Evolutionary conservation across 768 basidiomycete genomes (phyloP).

Genomic region (Russula abietina): DNA sequence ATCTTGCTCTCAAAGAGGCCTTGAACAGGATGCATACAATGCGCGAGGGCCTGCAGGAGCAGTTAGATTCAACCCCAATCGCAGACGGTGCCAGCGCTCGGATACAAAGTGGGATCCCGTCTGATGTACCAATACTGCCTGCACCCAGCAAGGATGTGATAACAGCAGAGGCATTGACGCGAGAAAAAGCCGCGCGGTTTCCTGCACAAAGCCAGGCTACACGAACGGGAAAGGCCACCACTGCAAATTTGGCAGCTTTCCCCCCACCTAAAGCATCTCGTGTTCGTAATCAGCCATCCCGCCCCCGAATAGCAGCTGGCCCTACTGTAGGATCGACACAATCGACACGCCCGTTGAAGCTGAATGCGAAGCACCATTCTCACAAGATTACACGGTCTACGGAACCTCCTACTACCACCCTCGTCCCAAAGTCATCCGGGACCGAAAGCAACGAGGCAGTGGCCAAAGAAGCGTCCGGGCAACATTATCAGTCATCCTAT

Average conservation of each 20-base stretch:
- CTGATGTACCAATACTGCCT: slow-evolving; percentile 10
- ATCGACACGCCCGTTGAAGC: slow-evolving; percentile 7
- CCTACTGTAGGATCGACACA: not conserved
- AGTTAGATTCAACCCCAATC: slow-evolving; percentile 1
- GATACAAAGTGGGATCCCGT: slow-evolving; percentile 5
- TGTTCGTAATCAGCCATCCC: slow-evolving; percentile 6
- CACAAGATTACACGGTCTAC: not conserved
- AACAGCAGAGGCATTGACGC: slow-evolving; percentile 7
- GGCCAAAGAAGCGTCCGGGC: slow-evolving; percentile 1
- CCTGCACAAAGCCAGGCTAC: slow-evolving; percentile 9
- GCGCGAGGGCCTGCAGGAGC: slow-evolving; percentile 23
- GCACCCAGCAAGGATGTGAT: slow-evolving; percentile 21
- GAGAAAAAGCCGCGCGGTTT: slow-evolving; percentile 14
- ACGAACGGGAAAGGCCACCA: slow-evolving; percentile 3
- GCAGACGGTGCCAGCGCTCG: slow-evolving; percentile 15
- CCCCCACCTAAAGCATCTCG: slow-evolving; percentile 17
- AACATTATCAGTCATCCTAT: slow-evolving; percentile 4
- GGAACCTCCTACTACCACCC: not conserved
- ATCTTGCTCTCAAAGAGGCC: slow-evolving; percentile 12
- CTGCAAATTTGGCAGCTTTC: slow-evolving; percentile 7
- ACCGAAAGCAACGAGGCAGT: slow-evolving; percentile 14
- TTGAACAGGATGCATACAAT: slow-evolving; percentile 22
- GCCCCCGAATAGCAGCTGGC: slow-evolving; percentile 1
- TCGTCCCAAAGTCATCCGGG: slow-evolving; percentile 4
- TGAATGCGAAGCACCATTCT: not conserved